These are phyloP conservation scores for Pleurotus salmoneostramineus DNA, from an alignment of 768 basidiomycete species.

Conservation along the genomic window DNA sequence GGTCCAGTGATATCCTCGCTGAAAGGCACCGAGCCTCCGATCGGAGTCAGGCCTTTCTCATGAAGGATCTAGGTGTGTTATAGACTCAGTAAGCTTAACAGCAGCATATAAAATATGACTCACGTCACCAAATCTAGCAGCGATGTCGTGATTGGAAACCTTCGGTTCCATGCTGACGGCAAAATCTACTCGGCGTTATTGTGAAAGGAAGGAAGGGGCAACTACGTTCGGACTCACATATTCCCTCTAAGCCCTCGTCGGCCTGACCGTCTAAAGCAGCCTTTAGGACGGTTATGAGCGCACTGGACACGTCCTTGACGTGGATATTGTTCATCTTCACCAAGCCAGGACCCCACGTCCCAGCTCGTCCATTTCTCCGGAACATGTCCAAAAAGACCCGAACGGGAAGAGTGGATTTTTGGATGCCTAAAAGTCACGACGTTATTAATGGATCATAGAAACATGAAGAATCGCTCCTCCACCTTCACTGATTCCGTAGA, in stretches of 20 bases:
- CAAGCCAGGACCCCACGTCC: constrained; percentile 39
- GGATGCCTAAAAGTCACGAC: constrained; percentile 21
- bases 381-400: constrained; percentile 30
- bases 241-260: constrained; percentile 35
- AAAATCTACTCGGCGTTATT: constrained; percentile 30
- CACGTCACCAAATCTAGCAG: constrained; percentile 32
- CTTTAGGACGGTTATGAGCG: constrained; percentile 29
- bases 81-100: neutral
- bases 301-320: constrained; percentile 33
- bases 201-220: neutral
- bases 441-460: neutral
- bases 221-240: constrained; percentile 25
- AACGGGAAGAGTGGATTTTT: constrained; percentile 31
- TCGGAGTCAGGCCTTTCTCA: constrained; percentile 25
- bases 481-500: constrained; percentile 41
- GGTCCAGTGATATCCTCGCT: constrained; percentile 28
- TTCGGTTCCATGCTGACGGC: constrained; percentile 21
- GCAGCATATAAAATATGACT: too few species aligned
- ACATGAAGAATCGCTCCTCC: neutral
- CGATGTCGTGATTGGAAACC: constrained; percentile 25
- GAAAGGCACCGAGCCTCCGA: constrained; percentile 28
- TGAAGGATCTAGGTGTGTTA: constrained; percentile 29
- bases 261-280: constrained; percentile 36
- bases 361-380: constrained; percentile 26
- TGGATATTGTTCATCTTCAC: constrained; percentile 35